Conservation (phyloP, 768 basidiomycete genomes). For the Collybia sordida region DNA sequence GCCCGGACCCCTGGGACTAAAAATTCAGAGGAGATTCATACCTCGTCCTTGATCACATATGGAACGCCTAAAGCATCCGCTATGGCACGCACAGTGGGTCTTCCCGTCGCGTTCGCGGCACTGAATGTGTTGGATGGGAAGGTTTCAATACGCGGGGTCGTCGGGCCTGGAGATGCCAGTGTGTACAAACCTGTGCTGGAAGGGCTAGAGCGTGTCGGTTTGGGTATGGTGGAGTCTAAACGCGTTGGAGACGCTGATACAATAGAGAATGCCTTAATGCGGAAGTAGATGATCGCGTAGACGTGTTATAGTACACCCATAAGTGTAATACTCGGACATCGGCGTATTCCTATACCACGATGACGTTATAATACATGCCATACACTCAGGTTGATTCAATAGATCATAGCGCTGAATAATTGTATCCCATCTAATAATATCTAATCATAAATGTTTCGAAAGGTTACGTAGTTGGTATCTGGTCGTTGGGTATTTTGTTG, state of each 20-base stretch:
- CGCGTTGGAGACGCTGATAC: slow-evolving; percentile 2
- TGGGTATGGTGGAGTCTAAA: slow-evolving; percentile 45
- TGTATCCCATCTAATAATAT: no score
- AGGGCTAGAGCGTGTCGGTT: slow-evolving; percentile 54
- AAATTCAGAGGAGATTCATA: slow-evolving; percentile 46
- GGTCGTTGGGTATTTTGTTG: slow-evolving; percentile 17
- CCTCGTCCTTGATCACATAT: slow-evolving; percentile 64
- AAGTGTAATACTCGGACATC: no score
- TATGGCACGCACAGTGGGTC: slow-evolving; percentile 89
- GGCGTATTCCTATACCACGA: no score
- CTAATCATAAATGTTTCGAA: no score
- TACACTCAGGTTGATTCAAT: no score
- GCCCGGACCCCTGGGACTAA: slow-evolving; percentile 25
- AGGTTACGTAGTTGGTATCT: no score
- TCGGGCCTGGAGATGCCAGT: slow-evolving; percentile 58
- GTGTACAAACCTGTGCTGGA: slow-evolving; percentile 65
- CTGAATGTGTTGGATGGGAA: slow-evolving; percentile 67
- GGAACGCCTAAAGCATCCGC: slow-evolving; percentile 59
- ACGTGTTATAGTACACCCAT: no score
- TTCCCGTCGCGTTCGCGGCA: slow-evolving; percentile 85
- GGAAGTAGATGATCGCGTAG: no score
- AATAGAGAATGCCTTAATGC: slow-evolving; percentile 9
- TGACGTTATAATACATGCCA: no score
- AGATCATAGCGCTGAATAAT: no score
- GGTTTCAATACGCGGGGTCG: slow-evolving; percentile 55